Evolutionary conservation across 2,329 filamentous ascomycete genomes (phyloP).

Genomic region (Hymenoscyphus linearis): DNA sequence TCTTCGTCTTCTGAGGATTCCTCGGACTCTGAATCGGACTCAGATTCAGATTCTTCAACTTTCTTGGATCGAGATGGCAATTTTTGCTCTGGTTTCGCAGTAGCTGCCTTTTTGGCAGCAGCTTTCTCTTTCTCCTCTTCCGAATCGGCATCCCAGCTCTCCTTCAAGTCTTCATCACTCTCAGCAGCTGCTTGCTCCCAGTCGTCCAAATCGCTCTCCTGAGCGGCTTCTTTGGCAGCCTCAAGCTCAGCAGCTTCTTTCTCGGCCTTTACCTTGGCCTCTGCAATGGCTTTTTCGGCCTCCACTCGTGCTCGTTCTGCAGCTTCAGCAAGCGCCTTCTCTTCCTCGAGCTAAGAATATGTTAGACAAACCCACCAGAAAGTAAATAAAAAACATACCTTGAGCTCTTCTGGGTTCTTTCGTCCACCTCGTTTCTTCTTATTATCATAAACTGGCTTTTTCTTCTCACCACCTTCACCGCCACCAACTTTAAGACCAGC

Average conservation of each 20-base stretch:
- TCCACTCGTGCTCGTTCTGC: slow-evolving; percentile 64
- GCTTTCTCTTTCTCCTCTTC: slow-evolving; percentile 57
- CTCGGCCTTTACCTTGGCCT: slow-evolving; percentile 56
- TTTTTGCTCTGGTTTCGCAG: slow-evolving; percentile 16
- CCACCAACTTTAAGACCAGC: slow-evolving; percentile 69
- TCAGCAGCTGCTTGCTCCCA: slow-evolving; percentile 84
- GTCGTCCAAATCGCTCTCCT: slow-evolving; percentile 63
- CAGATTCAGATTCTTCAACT: slow-evolving; percentile 49
- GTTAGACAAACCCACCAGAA: slow-evolving; percentile 9
- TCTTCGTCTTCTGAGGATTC: slow-evolving; percentile 67
- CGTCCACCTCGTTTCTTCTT: slow-evolving; percentile 69
- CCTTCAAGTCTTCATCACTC: slow-evolving; percentile 74
- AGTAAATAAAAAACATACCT: slow-evolving; percentile 37
- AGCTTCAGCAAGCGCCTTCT: slow-evolving; percentile 71
- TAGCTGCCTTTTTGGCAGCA: slow-evolving; percentile 28
- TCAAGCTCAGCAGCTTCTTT: slow-evolving; percentile 53
- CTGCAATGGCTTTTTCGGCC: slow-evolving; percentile 61
- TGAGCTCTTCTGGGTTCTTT: slow-evolving; percentile 44
- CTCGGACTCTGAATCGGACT: slow-evolving; percentile 43
- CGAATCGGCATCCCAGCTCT: slow-evolving; percentile 86
- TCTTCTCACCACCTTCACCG: slow-evolving; percentile 46
- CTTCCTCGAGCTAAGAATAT: slow-evolving; percentile 60
- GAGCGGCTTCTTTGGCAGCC: slow-evolving; percentile 49
- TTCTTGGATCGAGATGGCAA: slow-evolving; percentile 23
- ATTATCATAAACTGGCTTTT: slow-evolving; percentile 71